Evolutionary conservation across 1,284 basidiomycete species (phyloP).

Genomic region (Coniferiporia weirii): DNA sequence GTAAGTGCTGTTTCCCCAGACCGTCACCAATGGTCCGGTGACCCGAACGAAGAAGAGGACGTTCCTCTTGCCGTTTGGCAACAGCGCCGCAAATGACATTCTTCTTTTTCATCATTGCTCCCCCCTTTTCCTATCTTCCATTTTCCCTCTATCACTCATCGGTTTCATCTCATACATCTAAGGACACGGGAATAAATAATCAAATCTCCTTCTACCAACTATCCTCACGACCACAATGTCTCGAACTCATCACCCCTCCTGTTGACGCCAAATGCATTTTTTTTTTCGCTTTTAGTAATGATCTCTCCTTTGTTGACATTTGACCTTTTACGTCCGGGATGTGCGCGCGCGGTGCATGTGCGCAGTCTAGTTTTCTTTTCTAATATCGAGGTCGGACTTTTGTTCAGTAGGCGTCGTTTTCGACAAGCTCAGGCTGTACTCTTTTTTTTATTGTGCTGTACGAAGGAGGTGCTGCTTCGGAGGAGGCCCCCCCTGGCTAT

Average conservation of each 20-base stretch:
- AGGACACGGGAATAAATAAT: background rate
- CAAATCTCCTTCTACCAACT: background rate
- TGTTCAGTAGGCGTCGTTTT: background rate
- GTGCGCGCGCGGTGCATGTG: background rate
- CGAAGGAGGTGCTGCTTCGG: no score
- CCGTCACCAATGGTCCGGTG: conserved; percentile 38
- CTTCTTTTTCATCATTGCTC: background rate
- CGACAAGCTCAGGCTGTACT: no score
- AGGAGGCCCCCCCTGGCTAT: no score
- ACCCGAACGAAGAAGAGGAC: conserved; percentile 59
- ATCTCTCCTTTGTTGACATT: background rate
- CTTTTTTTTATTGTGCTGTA: no score
- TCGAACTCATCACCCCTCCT: background rate
- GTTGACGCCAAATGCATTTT: background rate
- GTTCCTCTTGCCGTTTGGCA: conserved; percentile 72
- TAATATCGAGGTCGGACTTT: background rate
- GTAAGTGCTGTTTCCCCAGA: conserved; percentile 49
- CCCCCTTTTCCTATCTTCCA: background rate
- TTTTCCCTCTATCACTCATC: background rate
- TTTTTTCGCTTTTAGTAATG: background rate
- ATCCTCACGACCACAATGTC: background rate
- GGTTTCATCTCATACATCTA: conserved; percentile 2
- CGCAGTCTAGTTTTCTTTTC: background rate
- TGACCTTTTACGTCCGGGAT: background rate
- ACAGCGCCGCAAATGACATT: conserved; percentile 40